Evolutionary conservation across 768 basidiomycete species (phyloP).

Genomic region (Tylopilus sp.): DNA sequence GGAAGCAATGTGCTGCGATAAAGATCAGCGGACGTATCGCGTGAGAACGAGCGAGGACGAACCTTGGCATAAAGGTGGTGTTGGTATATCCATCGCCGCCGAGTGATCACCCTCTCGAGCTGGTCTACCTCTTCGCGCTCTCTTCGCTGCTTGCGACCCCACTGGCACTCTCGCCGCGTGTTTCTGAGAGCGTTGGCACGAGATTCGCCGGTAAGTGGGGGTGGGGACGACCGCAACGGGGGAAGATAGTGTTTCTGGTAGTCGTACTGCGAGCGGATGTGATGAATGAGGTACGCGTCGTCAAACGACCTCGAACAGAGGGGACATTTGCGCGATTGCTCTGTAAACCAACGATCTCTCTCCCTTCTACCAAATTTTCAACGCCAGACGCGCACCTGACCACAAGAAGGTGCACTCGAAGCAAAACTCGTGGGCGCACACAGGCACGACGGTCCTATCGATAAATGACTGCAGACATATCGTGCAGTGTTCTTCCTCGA

Average conservation of each 20-base stretch:
- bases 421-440: constrained; percentile 91
- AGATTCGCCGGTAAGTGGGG: constrained; percentile 32
- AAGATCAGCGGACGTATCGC: constrained; percentile 2
- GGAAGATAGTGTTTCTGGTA: constrained; percentile 77
- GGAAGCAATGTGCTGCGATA: constrained; percentile 81
- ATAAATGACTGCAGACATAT: constrained; percentile 79
- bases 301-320: constrained; percentile 68
- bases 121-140: constrained; percentile 61
- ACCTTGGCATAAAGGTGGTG: constrained; percentile 86
- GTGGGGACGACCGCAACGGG: constrained; percentile 55
- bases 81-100: constrained; percentile 76
- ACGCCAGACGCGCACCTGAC: constrained; percentile 55
- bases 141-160: constrained; percentile 52
- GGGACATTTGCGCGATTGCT: constrained; percentile 76
- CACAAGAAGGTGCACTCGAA: constrained; percentile 87
- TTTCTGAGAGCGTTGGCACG: constrained; percentile 28
- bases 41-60: constrained; percentile 16
- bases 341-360: constrained; percentile 32
- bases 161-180: constrained; percentile 43
- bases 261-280: constrained; percentile 72
- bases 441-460: constrained; percentile 79
- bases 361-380: background rate
- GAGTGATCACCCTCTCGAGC: constrained; percentile 69
- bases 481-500: constrained; percentile 53
- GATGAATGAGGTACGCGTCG: constrained; percentile 71